phyloP scores from a whole-genome alignment of 176 grass and related monocot genomes.

The Avena insularis region DNA sequence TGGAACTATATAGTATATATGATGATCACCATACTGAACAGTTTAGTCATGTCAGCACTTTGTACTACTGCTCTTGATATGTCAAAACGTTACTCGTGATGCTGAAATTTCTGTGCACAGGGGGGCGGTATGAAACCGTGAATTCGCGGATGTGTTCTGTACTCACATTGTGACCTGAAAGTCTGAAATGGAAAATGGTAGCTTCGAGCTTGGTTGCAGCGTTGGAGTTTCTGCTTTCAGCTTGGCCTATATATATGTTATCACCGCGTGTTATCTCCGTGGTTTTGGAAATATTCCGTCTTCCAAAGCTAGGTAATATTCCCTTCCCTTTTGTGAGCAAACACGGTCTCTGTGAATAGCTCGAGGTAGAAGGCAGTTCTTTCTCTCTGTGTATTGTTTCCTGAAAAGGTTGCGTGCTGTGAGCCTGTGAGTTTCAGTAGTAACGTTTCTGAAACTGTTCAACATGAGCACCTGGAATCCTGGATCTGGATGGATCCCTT shows the following conservation, averaged over 20 bases:
- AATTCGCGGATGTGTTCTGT: background rate
- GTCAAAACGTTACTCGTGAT: background rate
- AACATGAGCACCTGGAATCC: background rate
- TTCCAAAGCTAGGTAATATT: too few species aligned
- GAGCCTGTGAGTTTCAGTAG: background rate
- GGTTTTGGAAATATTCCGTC: too few species aligned
- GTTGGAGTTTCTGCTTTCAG: constrained; percentile 20
- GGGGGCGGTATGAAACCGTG: background rate
- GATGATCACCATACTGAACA: constrained; percentile 9
- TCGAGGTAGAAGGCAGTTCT: background rate
- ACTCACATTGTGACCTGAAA: too few species aligned
- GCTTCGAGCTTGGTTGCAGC: constrained; percentile 6
- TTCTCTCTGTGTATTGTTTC: background rate
- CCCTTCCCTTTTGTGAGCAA: background rate
- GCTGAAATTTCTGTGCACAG: background rate
- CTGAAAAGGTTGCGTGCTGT: background rate
- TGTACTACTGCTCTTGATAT: background rate
- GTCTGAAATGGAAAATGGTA: background rate
- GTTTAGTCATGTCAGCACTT: constrained; percentile 4
- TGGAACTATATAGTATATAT: constrained; percentile 6
- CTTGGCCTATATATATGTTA: background rate
- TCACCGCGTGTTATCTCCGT: too few species aligned
- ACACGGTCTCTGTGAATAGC: background rate
- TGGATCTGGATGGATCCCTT: too few species aligned
- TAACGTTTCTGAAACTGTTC: background rate